Evolutionary conservation across 2,329 filamentous ascomycete species (phyloP).

Genomic region (Tolypocladium tropicale): DNA sequence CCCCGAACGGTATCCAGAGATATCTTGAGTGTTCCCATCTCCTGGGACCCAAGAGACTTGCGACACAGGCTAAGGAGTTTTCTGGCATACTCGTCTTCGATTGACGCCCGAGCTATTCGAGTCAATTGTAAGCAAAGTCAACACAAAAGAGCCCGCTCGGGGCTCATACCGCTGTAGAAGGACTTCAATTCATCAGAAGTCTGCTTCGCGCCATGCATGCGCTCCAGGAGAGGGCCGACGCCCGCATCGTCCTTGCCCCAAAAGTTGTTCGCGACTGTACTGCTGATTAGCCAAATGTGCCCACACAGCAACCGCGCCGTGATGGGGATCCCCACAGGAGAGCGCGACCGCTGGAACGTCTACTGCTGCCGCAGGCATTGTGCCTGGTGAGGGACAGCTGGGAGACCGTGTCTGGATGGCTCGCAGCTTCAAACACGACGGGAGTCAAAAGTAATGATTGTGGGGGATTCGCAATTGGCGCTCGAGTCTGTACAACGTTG

Average conservation of each 20-base stretch:
- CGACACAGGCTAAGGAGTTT: constrained; percentile 79
- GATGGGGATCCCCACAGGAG: constrained; percentile 43
- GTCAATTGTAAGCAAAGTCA: no score
- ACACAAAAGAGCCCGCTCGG: no score
- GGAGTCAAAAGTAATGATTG: no score
- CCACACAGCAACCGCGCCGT: neutral
- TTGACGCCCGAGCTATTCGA: constrained; percentile 83
- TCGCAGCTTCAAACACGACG: neutral
- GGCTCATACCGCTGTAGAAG: constrained; percentile 79
- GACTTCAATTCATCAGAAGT: constrained; percentile 88
- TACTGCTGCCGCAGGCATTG: constrained; percentile 50
- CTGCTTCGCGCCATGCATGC: constrained; percentile 89
- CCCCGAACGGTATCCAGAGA: constrained; percentile 82
- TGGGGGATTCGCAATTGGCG: neutral
- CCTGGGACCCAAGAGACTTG: constrained; percentile 81
- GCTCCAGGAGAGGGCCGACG: constrained; percentile 80
- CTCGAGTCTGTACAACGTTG: neutral
- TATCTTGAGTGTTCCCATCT: constrained; percentile 70
- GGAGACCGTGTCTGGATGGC: neutral
- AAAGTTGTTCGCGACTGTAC: constrained; percentile 91
- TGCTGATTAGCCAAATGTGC: constrained; percentile 7
- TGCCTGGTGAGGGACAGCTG: constrained; percentile 10
- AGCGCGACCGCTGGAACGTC: constrained; percentile 56
- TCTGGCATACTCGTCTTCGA: constrained; percentile 92
- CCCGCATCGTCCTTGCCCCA: constrained; percentile 99